Conservation (phyloP, 208 protist genomes). For the Zelonia costaricensis region DNA sequence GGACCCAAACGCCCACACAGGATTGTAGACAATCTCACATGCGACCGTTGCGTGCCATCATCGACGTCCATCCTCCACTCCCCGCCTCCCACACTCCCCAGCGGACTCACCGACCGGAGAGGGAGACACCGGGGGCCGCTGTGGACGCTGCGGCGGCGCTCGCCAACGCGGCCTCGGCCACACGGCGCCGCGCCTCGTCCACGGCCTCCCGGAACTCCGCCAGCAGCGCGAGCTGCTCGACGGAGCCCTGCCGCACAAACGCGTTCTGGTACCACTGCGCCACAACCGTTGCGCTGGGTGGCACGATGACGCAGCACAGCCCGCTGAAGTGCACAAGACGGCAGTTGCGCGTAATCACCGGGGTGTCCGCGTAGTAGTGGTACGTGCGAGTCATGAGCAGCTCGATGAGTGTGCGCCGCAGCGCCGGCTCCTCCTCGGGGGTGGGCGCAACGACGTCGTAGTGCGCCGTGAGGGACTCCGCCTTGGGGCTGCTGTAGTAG, state of each 20-base stretch:
- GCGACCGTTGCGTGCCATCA: too few relatives aligned
- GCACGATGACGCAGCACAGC: conserved; percentile 64
- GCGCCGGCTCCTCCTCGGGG: conserved; percentile 36
- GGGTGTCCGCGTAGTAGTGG: conserved; percentile 64
- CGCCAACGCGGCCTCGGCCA: background rate
- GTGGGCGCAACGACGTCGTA: conserved; percentile 45
- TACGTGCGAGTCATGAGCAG: conserved; percentile 41
- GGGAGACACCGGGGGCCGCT: too few relatives aligned
- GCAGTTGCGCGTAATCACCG: conserved; percentile 66
- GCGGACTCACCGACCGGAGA: too few relatives aligned
- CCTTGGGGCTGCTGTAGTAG: conserved; percentile 38
- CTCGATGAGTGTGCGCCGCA: conserved; percentile 48
- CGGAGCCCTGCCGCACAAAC: conserved; percentile 47
- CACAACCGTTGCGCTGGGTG: conserved; percentile 34
- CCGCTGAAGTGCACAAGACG: conserved; percentile 68
- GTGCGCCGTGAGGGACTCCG: conserved; percentile 28
- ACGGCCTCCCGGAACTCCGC: conserved; percentile 42
- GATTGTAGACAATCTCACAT: too few relatives aligned
- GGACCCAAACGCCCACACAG: too few relatives aligned
- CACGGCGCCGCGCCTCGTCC: conserved; percentile 16
- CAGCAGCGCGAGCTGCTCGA: conserved; percentile 57
- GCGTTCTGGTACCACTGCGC: conserved; percentile 83
- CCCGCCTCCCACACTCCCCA: background rate
- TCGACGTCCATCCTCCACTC: background rate
- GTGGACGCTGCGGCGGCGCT: too few relatives aligned